Percentiles rank a stretch among this genome's conserved stretches.
phyloP scores from a whole-genome alignment of 2,329 filamentous ascomycete species.

The Alternaria incomplexa region DNA sequence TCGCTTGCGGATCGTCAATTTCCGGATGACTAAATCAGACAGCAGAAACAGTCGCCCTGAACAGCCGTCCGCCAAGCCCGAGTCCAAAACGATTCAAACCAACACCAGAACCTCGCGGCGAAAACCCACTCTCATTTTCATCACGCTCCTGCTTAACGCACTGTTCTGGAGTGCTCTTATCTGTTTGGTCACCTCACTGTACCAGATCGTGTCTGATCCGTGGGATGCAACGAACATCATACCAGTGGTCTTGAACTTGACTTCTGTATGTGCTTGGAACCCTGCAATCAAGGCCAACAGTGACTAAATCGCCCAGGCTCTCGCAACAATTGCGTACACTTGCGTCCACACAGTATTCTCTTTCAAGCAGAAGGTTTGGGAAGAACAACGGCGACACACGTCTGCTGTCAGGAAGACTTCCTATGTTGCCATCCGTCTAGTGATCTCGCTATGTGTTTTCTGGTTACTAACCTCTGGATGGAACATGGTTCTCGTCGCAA shows the following conservation, averaged over 20 bases:
- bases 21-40: constrained; percentile 11
- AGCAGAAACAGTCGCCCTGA: constrained; percentile 27
- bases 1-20: constrained; percentile 4
- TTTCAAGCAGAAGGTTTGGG: constrained; percentile 39
- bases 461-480: constrained; percentile 49
- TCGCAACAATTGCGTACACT: constrained; percentile 43
- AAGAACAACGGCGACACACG: constrained; percentile 28
- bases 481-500: constrained; percentile 48
- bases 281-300: background rate
- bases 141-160: constrained; percentile 43
- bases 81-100: constrained; percentile 14
- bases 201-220: constrained; percentile 35
- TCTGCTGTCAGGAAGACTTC: constrained; percentile 37
- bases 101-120: constrained; percentile 31
- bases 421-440: constrained; percentile 43
- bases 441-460: constrained; percentile 39
- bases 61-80: constrained; percentile 19
- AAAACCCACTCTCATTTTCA: constrained; percentile 40
- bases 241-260: constrained; percentile 39
- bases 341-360: constrained; percentile 45
- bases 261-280: constrained; percentile 34
- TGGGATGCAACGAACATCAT: constrained; percentile 37
- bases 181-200: constrained; percentile 35
- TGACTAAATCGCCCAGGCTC: constrained; percentile 28
- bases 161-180: constrained; percentile 44